These are phyloP conservation scores for Boletus reticuloceps DNA, from an alignment of 768 basidiomycete species.

Conservation along the genomic window DNA sequence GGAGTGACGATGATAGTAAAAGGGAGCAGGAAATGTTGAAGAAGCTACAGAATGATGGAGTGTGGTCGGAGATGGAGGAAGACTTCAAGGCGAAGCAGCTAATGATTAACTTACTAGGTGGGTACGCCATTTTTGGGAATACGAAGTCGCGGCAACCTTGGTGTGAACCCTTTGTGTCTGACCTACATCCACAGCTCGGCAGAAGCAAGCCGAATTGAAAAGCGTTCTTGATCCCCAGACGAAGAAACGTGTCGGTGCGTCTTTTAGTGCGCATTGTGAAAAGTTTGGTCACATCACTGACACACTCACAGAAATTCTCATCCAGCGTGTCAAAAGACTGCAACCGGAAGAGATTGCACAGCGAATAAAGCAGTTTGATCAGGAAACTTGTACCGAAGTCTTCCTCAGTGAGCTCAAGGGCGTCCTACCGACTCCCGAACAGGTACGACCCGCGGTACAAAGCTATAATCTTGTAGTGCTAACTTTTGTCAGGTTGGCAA, in stretches of 20 bases:
- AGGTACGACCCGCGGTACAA: slow-evolving; percentile 42
- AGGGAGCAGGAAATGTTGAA: slow-evolving; percentile 79
- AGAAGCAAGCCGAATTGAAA: slow-evolving; percentile 85
- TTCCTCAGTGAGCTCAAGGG: slow-evolving; percentile 89
- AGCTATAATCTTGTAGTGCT: neutral
- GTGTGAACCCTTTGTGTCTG: neutral
- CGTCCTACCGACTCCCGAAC: slow-evolving; percentile 88
- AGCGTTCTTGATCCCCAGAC: slow-evolving; percentile 90
- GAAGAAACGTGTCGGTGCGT: slow-evolving; percentile 90
- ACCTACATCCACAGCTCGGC: slow-evolving; percentile 51
- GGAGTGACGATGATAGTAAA: slow-evolving; percentile 63
- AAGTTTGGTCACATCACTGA: neutral
- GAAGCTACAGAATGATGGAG: slow-evolving; percentile 79
- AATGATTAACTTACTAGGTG: slow-evolving; percentile 87
- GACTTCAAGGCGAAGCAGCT: slow-evolving; percentile 97
- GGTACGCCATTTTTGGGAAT: slow-evolving; percentile 6
- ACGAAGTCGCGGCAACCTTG: neutral
- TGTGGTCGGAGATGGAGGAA: slow-evolving; percentile 96
- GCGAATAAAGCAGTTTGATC: slow-evolving; percentile 84
- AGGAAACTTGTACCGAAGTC: slow-evolving; percentile 79
- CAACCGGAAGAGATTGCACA: slow-evolving; percentile 84
- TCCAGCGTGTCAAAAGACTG: slow-evolving; percentile 79
- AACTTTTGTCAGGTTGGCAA: slow-evolving; percentile 63
- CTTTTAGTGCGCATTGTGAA: neutral
- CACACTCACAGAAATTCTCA: slow-evolving; percentile 72